Evolutionary conservation across 2,329 filamentous ascomycete species (phyloP), one percentile per base, ranked within the genome.

Genomic region (Colletotrichum orbiculare): DNA sequence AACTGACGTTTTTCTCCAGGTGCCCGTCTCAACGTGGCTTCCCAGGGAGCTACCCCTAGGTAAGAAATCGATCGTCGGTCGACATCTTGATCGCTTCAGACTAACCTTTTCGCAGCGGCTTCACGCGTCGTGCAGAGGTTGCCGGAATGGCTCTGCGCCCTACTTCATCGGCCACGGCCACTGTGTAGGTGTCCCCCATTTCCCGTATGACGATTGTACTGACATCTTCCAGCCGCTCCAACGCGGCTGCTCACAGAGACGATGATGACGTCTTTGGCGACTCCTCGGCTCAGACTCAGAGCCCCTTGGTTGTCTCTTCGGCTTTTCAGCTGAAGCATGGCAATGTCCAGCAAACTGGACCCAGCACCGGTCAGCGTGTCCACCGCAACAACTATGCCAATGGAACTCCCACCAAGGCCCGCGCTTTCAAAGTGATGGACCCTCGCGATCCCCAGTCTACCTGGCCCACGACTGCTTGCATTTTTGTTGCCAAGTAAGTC

Each of bases 401-500:
- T 39, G 52, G 46, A 11, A 62, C 63, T 53, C 63, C 63, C 41
- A 55, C 15, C 45, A 65, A 65, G 62, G 52, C 12, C 17, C 46
- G 45, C n/a, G 37, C 58, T 33, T 37, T 42, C 15, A 56, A 55
- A n/a, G 13, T 41, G 17, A 39, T 39, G 35, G 38, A 54, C 12
- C n/a, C 53, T 11, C 15, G 82, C 3, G 83, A 87, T 69, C 82
- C 85, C 4, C 86, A 88, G 70, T 75, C 76, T 1, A 75, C 82
- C 41, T 86, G 85, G 57, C 82, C 85, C 0, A 79, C 86, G 0
- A 82, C 81, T 8, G 84, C 85, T 43, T 90, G 88, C 70, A 81
- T 90, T 41, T 90, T 90, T 69, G 87, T 89, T 42, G 88, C 88
- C 38, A 90, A 90, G 88, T 90, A 81, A 79, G 85, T 79, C 11